phyloP scores from a whole-genome alignment of 2,329 filamentous ascomycete genomes.

The Fonsecaea pedrosoi region DNA sequence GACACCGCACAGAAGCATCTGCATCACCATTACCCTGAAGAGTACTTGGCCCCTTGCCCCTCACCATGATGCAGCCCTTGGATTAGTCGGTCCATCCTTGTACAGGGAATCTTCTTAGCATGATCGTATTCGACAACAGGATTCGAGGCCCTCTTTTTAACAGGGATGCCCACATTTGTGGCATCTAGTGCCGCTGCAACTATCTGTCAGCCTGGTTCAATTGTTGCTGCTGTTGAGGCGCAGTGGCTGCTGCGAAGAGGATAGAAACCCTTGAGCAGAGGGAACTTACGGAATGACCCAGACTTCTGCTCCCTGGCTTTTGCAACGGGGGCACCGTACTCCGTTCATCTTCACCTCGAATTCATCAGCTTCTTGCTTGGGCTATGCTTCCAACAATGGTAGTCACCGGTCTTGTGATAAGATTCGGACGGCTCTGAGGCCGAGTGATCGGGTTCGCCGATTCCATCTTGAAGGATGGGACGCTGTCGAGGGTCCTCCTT shows the following conservation, averaged over 20 bases:
- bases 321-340: conserved; percentile 51
- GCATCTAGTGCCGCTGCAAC: conserved; percentile 49
- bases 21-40: background rate
- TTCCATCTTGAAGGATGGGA: background rate
- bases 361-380: conserved; percentile 21
- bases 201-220: conserved; percentile 9
- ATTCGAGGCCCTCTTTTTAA: conserved; percentile 24
- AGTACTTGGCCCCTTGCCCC: background rate
- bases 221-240: background rate
- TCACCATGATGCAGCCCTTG: background rate
- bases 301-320: conserved; percentile 46
- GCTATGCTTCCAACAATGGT: background rate
- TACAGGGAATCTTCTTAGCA: background rate
- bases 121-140: background rate
- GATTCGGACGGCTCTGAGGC: background rate
- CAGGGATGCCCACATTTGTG: conserved; percentile 50
- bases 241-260: background rate
- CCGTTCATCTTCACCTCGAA: conserved; percentile 50
- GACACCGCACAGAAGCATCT: background rate
- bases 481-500: background rate
- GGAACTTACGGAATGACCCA: conserved; percentile 51
- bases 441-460: background rate
- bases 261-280: background rate
- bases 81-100: background rate
- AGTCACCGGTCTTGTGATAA: conserved; percentile 22